Evolutionary conservation across 2,329 filamentous ascomycete genomes (phyloP).

Genomic region (Fusarium nelsonii): DNA sequence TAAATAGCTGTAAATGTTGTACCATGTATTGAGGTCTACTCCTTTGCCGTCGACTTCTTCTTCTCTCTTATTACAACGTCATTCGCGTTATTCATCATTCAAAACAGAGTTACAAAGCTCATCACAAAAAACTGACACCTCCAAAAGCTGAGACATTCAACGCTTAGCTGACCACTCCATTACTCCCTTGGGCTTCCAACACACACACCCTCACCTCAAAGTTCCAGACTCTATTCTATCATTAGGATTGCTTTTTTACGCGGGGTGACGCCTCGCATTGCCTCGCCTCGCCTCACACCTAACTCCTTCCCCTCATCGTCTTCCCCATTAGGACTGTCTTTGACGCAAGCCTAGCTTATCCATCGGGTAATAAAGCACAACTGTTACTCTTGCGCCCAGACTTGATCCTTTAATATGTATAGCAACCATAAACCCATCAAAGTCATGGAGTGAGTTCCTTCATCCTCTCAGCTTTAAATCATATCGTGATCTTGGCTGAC

Average conservation of each 20-base stretch:
- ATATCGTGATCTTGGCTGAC: constrained; percentile 20
- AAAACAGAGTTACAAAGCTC: constrained; percentile 29
- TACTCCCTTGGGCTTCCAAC: not conserved
- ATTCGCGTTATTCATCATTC: constrained; percentile 14
- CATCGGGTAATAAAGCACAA: constrained; percentile 36
- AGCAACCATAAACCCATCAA: constrained; percentile 55
- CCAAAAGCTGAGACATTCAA: constrained; percentile 16
- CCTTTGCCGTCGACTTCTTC: not conserved
- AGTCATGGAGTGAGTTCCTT: constrained; percentile 54
- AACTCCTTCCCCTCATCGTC: constrained; percentile 33
- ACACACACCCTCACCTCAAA: constrained; percentile 21
- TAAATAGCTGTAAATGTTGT: not conserved
- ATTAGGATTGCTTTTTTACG: constrained; percentile 22
- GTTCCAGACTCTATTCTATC: constrained; percentile 26
- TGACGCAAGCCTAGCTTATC: constrained; percentile 34
- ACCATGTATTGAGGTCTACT: not conserved
- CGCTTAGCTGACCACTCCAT: constrained; percentile 3
- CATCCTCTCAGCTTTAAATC: constrained; percentile 19
- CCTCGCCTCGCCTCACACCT: constrained; percentile 19
- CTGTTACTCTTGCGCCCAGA: constrained; percentile 22
- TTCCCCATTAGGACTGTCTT: constrained; percentile 41
- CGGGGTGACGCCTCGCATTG: constrained; percentile 40
- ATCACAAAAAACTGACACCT: constrained; percentile 5
- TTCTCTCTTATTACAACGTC: constrained; percentile 8
- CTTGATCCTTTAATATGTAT: constrained; percentile 48